phyloP scores from a whole-genome alignment of 2,329 filamentous ascomycete genomes.

The Epichloe uncinata region DNA sequence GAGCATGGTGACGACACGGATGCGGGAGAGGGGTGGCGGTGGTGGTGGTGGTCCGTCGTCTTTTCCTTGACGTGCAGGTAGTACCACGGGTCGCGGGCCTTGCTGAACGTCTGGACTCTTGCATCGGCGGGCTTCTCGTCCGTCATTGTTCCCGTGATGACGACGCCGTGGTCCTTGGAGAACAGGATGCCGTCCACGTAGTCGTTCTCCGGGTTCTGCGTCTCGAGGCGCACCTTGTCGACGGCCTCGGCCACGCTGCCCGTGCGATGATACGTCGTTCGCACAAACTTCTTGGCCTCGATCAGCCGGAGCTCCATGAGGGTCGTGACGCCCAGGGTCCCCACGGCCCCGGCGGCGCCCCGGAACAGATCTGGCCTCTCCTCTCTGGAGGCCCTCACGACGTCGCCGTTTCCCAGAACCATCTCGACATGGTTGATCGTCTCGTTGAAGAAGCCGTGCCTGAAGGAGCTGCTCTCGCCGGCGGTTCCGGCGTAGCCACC shows the following conservation, averaged over 20 bases:
- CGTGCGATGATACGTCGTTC: constrained; percentile 46
- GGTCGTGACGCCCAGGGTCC: constrained; percentile 55
- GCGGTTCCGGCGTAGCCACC: constrained; percentile 59
- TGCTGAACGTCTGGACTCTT: constrained; percentile 40
- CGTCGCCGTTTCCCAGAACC: constrained; percentile 52
- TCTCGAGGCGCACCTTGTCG: constrained; percentile 34
- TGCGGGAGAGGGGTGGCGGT: no score
- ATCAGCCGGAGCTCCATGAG: constrained; percentile 51
- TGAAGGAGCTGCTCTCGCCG: constrained; percentile 57
- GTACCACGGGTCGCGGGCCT: constrained; percentile 59
- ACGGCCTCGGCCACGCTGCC: constrained; percentile 34
- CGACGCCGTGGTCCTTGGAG: constrained; percentile 45
- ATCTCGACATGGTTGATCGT: constrained; percentile 53
- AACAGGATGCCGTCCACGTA: constrained; percentile 66
- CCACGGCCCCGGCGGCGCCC: constrained; percentile 53
- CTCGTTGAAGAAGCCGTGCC: constrained; percentile 58
- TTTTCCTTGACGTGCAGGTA: constrained; percentile 53
- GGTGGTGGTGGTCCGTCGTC: constrained; percentile 17
- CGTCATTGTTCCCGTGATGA: constrained; percentile 51
- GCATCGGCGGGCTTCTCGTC: constrained; percentile 31
- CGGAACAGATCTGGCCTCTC: constrained; percentile 44
- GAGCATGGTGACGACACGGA: constrained; percentile 5
- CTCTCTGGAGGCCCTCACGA: constrained; percentile 37
- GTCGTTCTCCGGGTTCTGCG: constrained; percentile 35
- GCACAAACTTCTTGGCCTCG: constrained; percentile 46